Evolutionary conservation across 257 asterid genomes (phyloP).

Genomic region (Jaltomata sinuosa): DNA sequence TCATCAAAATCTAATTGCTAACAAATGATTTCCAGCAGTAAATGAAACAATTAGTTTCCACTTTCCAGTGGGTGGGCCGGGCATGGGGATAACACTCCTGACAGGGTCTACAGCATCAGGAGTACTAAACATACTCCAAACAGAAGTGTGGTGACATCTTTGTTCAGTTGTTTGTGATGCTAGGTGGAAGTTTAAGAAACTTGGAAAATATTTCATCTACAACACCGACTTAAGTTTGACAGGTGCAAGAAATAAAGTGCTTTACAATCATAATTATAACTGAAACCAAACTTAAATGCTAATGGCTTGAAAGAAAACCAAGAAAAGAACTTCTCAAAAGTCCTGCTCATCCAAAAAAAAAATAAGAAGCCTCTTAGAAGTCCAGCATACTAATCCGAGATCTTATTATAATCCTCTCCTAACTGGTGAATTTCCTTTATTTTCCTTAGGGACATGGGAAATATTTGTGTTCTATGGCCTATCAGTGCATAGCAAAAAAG

Average conservation of each 20-base stretch:
- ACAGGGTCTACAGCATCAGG: not conserved
- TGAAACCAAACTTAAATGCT: not conserved
- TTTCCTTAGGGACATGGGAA: not conserved
- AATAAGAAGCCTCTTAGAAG: not conserved
- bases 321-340: not conserved
- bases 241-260: not conserved
- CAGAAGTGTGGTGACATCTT: not conserved
- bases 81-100: not conserved
- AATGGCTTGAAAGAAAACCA: not conserved
- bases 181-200: not conserved
- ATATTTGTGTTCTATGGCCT: not conserved
- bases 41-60: not conserved
- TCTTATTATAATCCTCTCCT: not conserved
- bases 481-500: not conserved
- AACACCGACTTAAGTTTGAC: not conserved
- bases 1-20: not conserved
- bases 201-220: not conserved
- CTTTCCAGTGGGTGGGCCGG: not conserved
- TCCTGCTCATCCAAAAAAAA: not conserved
- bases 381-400: not conserved
- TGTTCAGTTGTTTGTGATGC: not conserved
- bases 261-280: not conserved
- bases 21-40: not conserved
- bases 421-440: not conserved
- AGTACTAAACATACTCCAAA: not conserved